Conservation (phyloP, 2,329 filamentous ascomycete genomes). For the Aspergillus udagawae region DNA sequence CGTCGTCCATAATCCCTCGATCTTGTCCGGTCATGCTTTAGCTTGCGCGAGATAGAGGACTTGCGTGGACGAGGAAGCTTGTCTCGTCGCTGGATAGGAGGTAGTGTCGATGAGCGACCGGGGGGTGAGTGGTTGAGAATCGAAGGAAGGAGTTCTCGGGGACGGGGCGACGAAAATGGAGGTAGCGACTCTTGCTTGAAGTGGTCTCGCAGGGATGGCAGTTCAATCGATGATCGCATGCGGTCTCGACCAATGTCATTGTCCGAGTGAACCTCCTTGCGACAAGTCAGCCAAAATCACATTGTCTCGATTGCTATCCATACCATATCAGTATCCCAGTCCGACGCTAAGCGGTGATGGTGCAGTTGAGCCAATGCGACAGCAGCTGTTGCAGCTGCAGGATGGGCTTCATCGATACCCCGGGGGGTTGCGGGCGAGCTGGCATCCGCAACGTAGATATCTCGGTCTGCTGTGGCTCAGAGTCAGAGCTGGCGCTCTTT, state of each 20-base stretch:
- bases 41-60: conserved; percentile 73
- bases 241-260: conserved; percentile 61
- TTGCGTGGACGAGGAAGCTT: conserved; percentile 73
- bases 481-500: conserved; percentile 6
- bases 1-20: conserved; percentile 72
- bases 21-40: conserved; percentile 75
- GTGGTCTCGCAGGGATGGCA: conserved; percentile 65
- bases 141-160: conserved; percentile 75
- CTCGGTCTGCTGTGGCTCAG: conserved; percentile 58
- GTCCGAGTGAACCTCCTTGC: conserved; percentile 68
- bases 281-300: conserved; percentile 13
- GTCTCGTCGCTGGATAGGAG: conserved; percentile 71
- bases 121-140: conserved; percentile 75
- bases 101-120: conserved; percentile 81
- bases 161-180: conserved; percentile 56
- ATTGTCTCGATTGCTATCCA: neutral
- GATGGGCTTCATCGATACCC: conserved; percentile 65
- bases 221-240: conserved; percentile 63
- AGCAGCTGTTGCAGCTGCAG: conserved; percentile 70
- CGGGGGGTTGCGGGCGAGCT: conserved; percentile 66
- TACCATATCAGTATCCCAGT: conserved; percentile 76
- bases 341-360: conserved; percentile 69
- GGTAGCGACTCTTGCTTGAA: conserved; percentile 72
- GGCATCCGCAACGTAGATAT: conserved; percentile 64
- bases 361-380: conserved; percentile 83